These are phyloP conservation scores for Liriodendron chinense DNA, from an alignment of 164 flowering plant species.

Conservation along the genomic window DNA sequence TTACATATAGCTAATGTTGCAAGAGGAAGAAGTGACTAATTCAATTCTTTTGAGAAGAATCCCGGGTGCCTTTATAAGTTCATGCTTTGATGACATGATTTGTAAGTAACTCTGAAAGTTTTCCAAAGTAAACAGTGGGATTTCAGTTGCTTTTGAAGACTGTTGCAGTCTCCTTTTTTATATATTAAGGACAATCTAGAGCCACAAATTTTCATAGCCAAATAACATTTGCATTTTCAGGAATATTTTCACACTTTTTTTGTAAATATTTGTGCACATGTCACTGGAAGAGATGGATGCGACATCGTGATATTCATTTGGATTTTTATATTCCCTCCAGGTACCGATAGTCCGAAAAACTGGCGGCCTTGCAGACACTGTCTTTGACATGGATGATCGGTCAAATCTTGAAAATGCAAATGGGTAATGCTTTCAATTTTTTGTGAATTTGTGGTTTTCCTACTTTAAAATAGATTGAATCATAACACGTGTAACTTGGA, in stretches of 20 bases:
- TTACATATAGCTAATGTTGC: no score
- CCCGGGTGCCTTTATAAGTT: no score
- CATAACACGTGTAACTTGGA: background rate
- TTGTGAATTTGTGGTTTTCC: background rate
- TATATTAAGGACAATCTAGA: background rate
- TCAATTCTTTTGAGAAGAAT: no score
- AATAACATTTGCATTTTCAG: background rate
- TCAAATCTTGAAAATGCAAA: conserved; percentile 44
- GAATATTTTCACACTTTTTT: background rate
- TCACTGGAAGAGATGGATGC: background rate
- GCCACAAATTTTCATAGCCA: background rate
- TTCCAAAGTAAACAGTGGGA: background rate
- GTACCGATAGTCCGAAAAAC: conserved; percentile 68
- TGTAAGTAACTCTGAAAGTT: background rate
- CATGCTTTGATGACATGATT: no score
- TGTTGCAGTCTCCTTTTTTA: background rate
- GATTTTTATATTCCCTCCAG: conserved; percentile 26
- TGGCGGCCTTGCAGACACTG: conserved; percentile 74
- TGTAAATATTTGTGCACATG: background rate
- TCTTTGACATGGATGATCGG: conserved; percentile 64
- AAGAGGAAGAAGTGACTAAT: no score
- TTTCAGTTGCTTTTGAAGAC: background rate
- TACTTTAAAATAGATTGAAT: background rate
- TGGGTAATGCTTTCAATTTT: conserved; percentile 33
- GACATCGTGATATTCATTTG: background rate